Base-by-base conservation (phyloP, 257 asterid species). In the Marsdenia floribunda region DNA sequence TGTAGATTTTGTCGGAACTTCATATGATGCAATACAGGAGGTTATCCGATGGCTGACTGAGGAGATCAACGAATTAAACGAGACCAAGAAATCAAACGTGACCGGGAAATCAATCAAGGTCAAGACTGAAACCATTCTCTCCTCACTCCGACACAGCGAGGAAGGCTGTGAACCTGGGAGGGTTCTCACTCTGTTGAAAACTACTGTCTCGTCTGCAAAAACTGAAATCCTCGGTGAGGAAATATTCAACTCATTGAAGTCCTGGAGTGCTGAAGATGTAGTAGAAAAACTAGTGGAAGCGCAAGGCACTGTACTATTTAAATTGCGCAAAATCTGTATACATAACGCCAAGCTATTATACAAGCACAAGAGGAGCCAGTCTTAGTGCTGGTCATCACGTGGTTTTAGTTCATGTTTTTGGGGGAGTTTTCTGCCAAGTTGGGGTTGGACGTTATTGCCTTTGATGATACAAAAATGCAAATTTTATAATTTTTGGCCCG, bases 131-230 rank as follows among this genome's bases (percentile, higher is more conserved):
- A 50, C 77, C 66, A 50, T 88, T 35, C 83, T 84, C 77, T 89
- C 97, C 80, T 77, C 77, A 1, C 82, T 95, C 79, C 83, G 61
- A 68, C n/a, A n/a, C n/a, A n/a, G n/a, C n/a, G n/a, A n/a, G n/a
- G n/a, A n/a, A n/a, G n/a, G n/a, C n/a, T n/a, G n/a, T n/a, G n/a
- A 67, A 71, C 96, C 99, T 0, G 96, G 97, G 55, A 92, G 83
- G 70, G 89, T 88, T 44, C 82, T 81, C 80, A 79, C 64, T 68
- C 76, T 82, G 49, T 67, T 95, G 4, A 87, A 86, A 70, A 80
- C 87, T 19, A 71, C 83, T 24, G 54, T 84, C 46, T 78, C 91
- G 3, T 68, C 77, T 33, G 78, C 83, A 79, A 83, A 82, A 79
- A n/a, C n/a, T n/a, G n/a, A n/a, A n/a, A n/a, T n/a, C n/a, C n/a